Conservation (phyloP, 73 alveolate genomes). For the Breviolum minutum region DNA sequence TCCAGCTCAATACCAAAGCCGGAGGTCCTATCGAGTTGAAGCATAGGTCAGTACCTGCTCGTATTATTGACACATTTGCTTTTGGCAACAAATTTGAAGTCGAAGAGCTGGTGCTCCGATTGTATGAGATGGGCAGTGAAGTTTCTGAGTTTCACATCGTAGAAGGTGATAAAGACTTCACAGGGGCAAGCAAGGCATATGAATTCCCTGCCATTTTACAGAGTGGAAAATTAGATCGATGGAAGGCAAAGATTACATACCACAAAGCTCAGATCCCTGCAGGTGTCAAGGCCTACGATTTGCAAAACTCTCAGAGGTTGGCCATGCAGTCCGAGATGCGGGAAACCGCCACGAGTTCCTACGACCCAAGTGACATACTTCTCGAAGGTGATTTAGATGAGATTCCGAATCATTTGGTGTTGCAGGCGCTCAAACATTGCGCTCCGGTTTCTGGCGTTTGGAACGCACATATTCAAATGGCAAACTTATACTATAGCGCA, state of each 20-base stretch:
- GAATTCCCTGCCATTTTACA: background rate
- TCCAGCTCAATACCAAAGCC: background rate
- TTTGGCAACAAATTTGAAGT: background rate
- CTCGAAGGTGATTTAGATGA: slow-evolving; percentile 2
- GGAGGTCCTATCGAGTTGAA: background rate
- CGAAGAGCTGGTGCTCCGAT: slow-evolving; percentile 7
- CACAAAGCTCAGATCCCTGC: slow-evolving; percentile 11
- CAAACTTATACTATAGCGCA: background rate
- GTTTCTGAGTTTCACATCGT: slow-evolving; percentile 43
- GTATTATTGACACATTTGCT: slow-evolving; percentile 11
- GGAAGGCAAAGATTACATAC: slow-evolving; percentile 22
- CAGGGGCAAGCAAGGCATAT: background rate
- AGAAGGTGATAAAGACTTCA: slow-evolving; percentile 18
- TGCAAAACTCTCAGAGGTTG: slow-evolving; percentile 19
- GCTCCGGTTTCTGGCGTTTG: slow-evolving; percentile 4
- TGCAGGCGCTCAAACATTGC: background rate
- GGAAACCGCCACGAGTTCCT: background rate
- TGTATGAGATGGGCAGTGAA: slow-evolving; percentile 14
- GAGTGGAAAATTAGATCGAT: background rate
- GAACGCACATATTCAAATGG: slow-evolving; percentile 16
- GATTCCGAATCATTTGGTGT: background rate
- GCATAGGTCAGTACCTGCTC: background rate
- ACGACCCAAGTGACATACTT: background rate
- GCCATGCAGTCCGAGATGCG: background rate
- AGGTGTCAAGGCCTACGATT: slow-evolving; percentile 14